A percentile compares a stretch with the other conserved stretches of the same genome.
These are phyloP conservation scores for Tarenaya hassleriana DNA, from an alignment of 345 rosid genomes.

Conservation along the genomic window DNA sequence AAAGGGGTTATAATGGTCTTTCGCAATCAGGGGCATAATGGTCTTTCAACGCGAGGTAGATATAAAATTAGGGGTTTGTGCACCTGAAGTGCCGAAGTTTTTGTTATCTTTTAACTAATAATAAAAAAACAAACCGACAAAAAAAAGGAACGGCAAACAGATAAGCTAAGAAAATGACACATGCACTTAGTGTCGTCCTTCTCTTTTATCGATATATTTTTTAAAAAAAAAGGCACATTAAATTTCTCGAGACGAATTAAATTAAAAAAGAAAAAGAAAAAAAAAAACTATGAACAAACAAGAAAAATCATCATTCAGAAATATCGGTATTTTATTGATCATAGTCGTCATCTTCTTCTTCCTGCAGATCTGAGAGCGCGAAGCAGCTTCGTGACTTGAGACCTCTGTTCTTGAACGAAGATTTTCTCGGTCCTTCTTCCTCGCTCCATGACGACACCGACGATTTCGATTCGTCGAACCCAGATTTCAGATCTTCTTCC, in stretches of 20 bases:
- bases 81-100: too few relatives aligned
- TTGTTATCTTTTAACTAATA: too few relatives aligned
- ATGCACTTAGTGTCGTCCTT: slow-evolving; percentile 19
- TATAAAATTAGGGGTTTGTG: too few relatives aligned
- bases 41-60: too few relatives aligned
- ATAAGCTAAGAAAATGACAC: slow-evolving; percentile 20
- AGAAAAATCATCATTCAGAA: slow-evolving; percentile 18
- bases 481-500: slow-evolving; percentile 24
- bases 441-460: slow-evolving; percentile 17
- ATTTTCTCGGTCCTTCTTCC: slow-evolving; percentile 17
- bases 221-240: slow-evolving; percentile 17
- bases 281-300: slow-evolving; percentile 24
- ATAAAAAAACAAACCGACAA: too few relatives aligned
- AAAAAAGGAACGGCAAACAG: slow-evolving; percentile 25
- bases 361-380: slow-evolving; percentile 59
- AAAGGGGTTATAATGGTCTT: too few relatives aligned
- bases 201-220: slow-evolving; percentile 18
- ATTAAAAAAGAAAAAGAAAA: slow-evolving; percentile 5
- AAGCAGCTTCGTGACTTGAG: slow-evolving; percentile 57
- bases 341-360: slow-evolving; percentile 38
- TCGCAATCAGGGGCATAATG: too few relatives aligned
- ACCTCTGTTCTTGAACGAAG: slow-evolving; percentile 28
- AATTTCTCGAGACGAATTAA: slow-evolving; percentile 15
- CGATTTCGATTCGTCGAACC: slow-evolving; percentile 23
- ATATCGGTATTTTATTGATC: slow-evolving; percentile 9